phyloP scores from a whole-genome alignment of 805 yeast genomes.

The Candida orba region DNA sequence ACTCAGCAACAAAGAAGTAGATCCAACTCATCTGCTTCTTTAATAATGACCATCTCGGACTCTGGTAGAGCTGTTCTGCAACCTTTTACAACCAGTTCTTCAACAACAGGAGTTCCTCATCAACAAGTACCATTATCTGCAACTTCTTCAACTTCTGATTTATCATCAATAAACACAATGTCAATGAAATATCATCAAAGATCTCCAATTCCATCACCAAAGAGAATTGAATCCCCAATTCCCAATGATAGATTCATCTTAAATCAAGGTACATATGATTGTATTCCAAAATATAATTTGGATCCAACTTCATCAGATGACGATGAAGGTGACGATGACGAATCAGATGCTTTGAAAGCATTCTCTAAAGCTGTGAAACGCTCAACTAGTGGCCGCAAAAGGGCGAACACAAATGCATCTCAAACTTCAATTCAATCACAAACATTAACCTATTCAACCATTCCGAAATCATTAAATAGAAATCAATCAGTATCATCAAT shows the following conservation, averaged over 20 bases:
- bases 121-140: slow-evolving; percentile 15
- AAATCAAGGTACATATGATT: not conserved
- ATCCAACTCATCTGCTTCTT: slow-evolving; percentile 11
- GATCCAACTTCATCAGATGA: slow-evolving; percentile 13
- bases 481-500: slow-evolving; percentile 21
- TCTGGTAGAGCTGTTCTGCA: slow-evolving; percentile 16
- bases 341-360: slow-evolving; percentile 18
- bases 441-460: slow-evolving; percentile 3
- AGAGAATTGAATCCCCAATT: slow-evolving; percentile 16
- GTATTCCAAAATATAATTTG: slow-evolving; percentile 6
- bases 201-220: slow-evolving; percentile 23
- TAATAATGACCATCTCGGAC: slow-evolving; percentile 16
- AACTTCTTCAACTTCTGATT: slow-evolving; percentile 20
- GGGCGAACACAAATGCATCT: slow-evolving; percentile 22
- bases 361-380: slow-evolving; percentile 18
- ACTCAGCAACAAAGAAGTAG: slow-evolving; percentile 6
- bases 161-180: slow-evolving; percentile 11
- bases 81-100: slow-evolving; percentile 3
- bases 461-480: slow-evolving; percentile 9
- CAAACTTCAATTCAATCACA: slow-evolving; percentile 8
- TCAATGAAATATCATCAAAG: slow-evolving; percentile 8
- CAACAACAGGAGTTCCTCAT: not conserved
- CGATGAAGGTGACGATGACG: slow-evolving; percentile 8
- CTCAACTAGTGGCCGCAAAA: slow-evolving; percentile 13
- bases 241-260: slow-evolving; percentile 4